Conservation (phyloP, 2,329 filamentous ascomycete species). For the Xylogone sp. region DNA sequence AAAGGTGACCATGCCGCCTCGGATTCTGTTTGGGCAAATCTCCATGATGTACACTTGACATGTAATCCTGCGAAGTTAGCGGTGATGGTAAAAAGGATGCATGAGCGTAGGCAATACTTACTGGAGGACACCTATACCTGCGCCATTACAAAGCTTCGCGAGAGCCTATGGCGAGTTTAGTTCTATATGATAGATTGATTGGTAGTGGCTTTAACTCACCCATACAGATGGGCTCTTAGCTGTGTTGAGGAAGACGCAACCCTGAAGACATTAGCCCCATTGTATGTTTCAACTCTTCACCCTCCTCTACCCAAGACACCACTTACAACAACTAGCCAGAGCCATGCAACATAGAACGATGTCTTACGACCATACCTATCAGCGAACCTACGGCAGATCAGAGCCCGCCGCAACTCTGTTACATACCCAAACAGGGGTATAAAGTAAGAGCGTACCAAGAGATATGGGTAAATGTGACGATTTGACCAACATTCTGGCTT, state of each 20-base stretch:
- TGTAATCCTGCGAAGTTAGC: not conserved
- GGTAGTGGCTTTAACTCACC: not conserved
- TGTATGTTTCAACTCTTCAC: not conserved
- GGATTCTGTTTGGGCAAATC: slow-evolving; percentile 4
- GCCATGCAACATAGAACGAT: not conserved
- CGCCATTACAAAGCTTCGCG: not conserved
- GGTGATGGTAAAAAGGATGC: not conserved
- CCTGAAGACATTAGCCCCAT: not conserved
- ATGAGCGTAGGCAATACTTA: not conserved
- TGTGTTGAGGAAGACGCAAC: not conserved
- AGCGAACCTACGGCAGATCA: not conserved
- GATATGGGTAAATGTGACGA: not conserved
- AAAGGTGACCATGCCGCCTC: slow-evolving; percentile 4
- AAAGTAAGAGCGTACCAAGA: not conserved
- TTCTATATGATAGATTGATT: not conserved
- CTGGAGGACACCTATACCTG: not conserved
- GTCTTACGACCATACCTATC: not conserved
- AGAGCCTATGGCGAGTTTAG: not conserved
- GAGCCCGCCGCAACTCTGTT: not conserved
- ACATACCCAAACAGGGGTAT: not conserved
- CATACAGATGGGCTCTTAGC: not conserved
- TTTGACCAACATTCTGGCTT: not conserved
- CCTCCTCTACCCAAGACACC: not conserved
- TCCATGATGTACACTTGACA: slow-evolving; percentile 6
- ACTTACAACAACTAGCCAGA: not conserved